phyloP scores from a whole-genome alignment of 805 yeast species.

The Clavispora asparagi region DNA sequence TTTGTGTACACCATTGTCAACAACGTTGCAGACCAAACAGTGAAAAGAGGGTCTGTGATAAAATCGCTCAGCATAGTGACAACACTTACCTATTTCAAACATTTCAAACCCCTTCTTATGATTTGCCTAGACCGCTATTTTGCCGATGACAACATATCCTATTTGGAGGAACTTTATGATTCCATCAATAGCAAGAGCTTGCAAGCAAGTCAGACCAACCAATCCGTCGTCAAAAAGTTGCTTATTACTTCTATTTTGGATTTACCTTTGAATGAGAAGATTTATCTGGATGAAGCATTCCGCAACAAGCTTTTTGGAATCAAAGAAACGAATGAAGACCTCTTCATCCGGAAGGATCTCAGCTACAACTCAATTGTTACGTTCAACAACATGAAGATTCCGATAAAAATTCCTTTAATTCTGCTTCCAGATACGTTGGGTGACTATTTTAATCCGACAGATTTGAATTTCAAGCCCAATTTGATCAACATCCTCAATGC shows the following conservation, averaged over 20 bases:
- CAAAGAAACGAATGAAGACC: slow-evolving; percentile 23
- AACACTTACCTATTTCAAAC: slow-evolving; percentile 44
- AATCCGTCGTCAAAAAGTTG: slow-evolving; percentile 31
- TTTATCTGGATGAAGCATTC: slow-evolving; percentile 35
- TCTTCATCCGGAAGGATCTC: slow-evolving; percentile 39
- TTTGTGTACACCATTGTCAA: slow-evolving; percentile 53
- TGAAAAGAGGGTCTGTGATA: slow-evolving; percentile 55
- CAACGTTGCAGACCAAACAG: slow-evolving; percentile 40
- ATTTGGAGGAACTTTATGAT: slow-evolving; percentile 24
- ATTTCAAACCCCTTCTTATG: slow-evolving; percentile 54
- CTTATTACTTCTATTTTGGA: slow-evolving; percentile 39
- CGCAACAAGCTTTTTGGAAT: slow-evolving; percentile 31
- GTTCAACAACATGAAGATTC: slow-evolving; percentile 40
- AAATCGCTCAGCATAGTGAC: slow-evolving; percentile 59
- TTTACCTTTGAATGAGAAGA: slow-evolving; percentile 37
- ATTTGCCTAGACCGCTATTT: slow-evolving; percentile 49
- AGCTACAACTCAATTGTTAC: slow-evolving; percentile 35
- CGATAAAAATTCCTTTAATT: slow-evolving; percentile 39
- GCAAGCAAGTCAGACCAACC: slow-evolving; percentile 12
- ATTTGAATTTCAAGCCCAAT: slow-evolving; percentile 36
- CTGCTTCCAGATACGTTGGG: slow-evolving; percentile 39
- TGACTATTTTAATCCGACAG: slow-evolving; percentile 42
- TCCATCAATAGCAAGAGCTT: slow-evolving; percentile 31
- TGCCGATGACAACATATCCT: slow-evolving; percentile 13
- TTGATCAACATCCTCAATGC: slow-evolving; percentile 31